Percentiles rank a stretch among this genome's conserved stretches.
phyloP scores from a whole-genome alignment of 1,284 basidiomycete genomes.

The Microbotryum saponariae region DNA sequence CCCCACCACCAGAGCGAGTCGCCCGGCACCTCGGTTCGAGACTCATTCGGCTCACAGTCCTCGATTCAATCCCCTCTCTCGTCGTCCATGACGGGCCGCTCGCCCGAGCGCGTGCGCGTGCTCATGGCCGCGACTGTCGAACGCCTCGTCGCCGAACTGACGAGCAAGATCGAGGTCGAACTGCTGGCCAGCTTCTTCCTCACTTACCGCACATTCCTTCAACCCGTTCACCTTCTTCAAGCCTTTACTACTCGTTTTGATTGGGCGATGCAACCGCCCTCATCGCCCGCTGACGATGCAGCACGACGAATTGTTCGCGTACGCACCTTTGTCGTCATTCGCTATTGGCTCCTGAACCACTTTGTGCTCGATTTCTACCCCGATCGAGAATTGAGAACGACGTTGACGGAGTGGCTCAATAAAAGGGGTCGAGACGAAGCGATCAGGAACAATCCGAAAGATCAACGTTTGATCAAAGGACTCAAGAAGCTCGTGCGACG shows the following conservation, averaged over 20 bases:
- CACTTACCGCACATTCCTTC: constrained; percentile 74
- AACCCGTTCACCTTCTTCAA: constrained; percentile 63
- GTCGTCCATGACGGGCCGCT: not conserved
- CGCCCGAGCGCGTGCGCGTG: too few relatives aligned
- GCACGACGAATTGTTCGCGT: constrained; percentile 68
- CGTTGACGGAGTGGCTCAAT: constrained; percentile 71
- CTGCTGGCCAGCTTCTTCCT: constrained; percentile 72
- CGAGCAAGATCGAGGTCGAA: constrained; percentile 71
- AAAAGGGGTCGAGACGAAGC: constrained; percentile 60
- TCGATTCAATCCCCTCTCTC: constrained; percentile 1
- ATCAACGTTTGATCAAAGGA: constrained; percentile 64
- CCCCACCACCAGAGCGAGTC: constrained; percentile 4
- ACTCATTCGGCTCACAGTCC: constrained; percentile 14
- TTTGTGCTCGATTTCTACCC: constrained; percentile 76
- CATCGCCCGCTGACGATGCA: constrained; percentile 44
- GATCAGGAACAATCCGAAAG: constrained; percentile 57
- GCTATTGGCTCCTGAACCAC: constrained; percentile 78
- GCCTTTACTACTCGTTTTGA: constrained; percentile 74
- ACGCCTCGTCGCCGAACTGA: constrained; percentile 79
- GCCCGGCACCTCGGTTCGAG: constrained; percentile 20
- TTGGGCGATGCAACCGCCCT: constrained; percentile 55
- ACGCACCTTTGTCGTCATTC: constrained; percentile 73
- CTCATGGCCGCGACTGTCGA: constrained; percentile 79
- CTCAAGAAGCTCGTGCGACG: constrained; percentile 71
- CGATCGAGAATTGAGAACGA: constrained; percentile 62